Percentiles rank a stretch among this genome's conserved stretches.
phyloP scores from a whole-genome alignment of 805 yeast genomes.

The Candida dendrica region DNA sequence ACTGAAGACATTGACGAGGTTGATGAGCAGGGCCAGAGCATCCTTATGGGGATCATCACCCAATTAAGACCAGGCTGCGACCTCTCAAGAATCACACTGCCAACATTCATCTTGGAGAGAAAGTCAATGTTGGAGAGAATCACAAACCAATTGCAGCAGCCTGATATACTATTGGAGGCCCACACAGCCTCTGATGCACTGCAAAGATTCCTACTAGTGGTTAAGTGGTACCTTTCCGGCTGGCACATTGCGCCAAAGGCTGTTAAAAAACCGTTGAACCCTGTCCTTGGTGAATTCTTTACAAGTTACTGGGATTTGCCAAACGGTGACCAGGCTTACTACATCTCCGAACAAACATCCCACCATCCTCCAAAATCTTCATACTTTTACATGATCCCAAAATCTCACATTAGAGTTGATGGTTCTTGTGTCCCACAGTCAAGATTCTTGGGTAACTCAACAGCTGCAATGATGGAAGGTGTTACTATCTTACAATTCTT shows the following conservation, averaged over 20 bases:
- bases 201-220: slow-evolving; percentile 65
- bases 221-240: slow-evolving; percentile 86
- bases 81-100: slow-evolving; percentile 82
- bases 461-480: slow-evolving; percentile 98
- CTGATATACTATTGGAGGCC: slow-evolving; percentile 67
- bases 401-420: slow-evolving; percentile 73
- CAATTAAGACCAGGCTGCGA: slow-evolving; percentile 93
- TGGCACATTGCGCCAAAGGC: slow-evolving; percentile 99
- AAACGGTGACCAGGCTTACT: slow-evolving; percentile 65
- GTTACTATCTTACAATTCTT: slow-evolving; percentile 62
- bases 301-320: slow-evolving; percentile 90
- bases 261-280: slow-evolving; percentile 94
- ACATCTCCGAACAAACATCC: slow-evolving; percentile 89
- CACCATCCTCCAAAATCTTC: slow-evolving; percentile 99
- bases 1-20: slow-evolving; percentile 85
- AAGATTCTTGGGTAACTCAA: slow-evolving; percentile 86
- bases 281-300: slow-evolving; percentile 87
- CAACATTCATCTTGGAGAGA: slow-evolving; percentile 91
- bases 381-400: slow-evolving; percentile 83
- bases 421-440: slow-evolving; percentile 87
- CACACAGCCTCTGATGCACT: slow-evolving; percentile 50
- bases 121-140: slow-evolving; percentile 95
- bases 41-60: slow-evolving; percentile 78
- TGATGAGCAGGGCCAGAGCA: slow-evolving; percentile 84
- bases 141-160: slow-evolving; percentile 80